These are phyloP conservation scores for Nitzschia inconspicua DNA, from an alignment of 108 stramenopile genomes.

Conservation along the genomic window DNA sequence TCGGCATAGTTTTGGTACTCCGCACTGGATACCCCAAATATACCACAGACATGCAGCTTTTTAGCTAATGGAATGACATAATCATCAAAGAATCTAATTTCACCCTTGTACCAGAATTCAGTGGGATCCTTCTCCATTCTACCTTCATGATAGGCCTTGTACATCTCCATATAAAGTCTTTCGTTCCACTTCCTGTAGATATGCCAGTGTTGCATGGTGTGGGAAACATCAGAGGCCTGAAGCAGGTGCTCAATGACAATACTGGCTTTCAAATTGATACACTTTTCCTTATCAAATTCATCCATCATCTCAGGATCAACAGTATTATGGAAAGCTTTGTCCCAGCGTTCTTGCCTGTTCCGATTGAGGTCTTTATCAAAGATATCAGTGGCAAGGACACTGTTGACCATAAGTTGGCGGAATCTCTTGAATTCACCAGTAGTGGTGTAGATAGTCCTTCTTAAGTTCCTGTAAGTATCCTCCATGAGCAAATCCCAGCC, in stretches of 20 bases:
- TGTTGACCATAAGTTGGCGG: slow-evolving; percentile 48
- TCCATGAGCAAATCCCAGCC: slow-evolving; percentile 42
- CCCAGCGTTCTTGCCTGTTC: slow-evolving; percentile 28
- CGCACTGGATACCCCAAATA: slow-evolving; percentile 25
- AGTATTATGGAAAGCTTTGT: slow-evolving; percentile 42
- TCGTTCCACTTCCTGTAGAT: slow-evolving; percentile 51
- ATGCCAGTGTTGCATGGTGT: no score
- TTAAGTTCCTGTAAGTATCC: slow-evolving; percentile 30
- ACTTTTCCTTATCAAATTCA: slow-evolving; percentile 10
- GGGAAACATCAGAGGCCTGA: slow-evolving; percentile 42
- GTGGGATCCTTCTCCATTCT: slow-evolving; percentile 39
- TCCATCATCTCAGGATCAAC: no score
- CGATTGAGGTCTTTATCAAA: slow-evolving; percentile 39
- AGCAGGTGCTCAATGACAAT: slow-evolving; percentile 22
- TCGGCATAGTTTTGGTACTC: no score
- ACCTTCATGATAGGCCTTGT: slow-evolving; percentile 18
- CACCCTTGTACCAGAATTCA: slow-evolving; percentile 47
- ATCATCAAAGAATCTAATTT: slow-evolving; percentile 45
- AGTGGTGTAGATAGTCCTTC: slow-evolving; percentile 36
- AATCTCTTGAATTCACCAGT: slow-evolving; percentile 37
- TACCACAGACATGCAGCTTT: slow-evolving; percentile 44
- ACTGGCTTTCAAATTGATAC: slow-evolving; percentile 20
- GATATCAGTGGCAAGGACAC: slow-evolving; percentile 60
- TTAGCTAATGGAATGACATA: slow-evolving; percentile 26
- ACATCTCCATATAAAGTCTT: slow-evolving; percentile 42